phyloP scores from a whole-genome alignment of 75 land plant species.

The Cunninghamia lanceolata region DNA sequence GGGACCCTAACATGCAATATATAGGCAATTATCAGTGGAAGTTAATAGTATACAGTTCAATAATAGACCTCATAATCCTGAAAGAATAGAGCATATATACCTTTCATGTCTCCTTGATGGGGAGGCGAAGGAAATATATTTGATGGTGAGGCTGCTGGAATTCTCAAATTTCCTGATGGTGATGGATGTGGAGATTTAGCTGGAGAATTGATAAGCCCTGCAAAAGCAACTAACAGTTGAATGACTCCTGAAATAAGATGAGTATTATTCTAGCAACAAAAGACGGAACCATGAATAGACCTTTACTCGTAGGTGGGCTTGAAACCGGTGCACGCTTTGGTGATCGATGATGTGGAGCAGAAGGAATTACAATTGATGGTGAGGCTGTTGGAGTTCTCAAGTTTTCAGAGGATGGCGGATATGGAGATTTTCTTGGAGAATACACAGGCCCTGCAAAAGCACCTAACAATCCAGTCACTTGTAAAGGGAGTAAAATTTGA shows the following conservation, averaged over 20 bases:
- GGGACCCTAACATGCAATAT: constrained; percentile 7
- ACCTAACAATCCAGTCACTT: constrained; percentile 1
- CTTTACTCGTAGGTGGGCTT: background rate
- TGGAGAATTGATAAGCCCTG: constrained; percentile 35
- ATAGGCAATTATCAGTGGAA: background rate
- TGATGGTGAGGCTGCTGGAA: constrained; percentile 18
- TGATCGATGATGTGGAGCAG: constrained; percentile 2
- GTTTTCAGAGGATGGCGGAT: background rate
- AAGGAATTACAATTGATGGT: background rate
- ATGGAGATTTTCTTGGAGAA: constrained; percentile 25
- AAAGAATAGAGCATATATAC: background rate
- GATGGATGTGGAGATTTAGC: constrained; percentile 29
- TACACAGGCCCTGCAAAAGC: constrained; percentile 25
- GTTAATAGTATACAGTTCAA: background rate
- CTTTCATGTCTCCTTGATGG: constrained; percentile 35
- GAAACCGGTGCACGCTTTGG: constrained; percentile 1
- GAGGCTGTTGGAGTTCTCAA: constrained; percentile 15
- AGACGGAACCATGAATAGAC: background rate
- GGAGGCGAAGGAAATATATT: constrained; percentile 43
- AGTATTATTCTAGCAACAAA: background rate
- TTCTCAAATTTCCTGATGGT: constrained; percentile 3
- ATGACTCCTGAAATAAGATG: background rate
- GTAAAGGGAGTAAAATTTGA: background rate
- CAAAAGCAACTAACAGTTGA: background rate
- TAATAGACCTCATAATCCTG: background rate